Percentiles rank a stretch among this genome's conserved stretches.
Conservation (phyloP, 257 asterid species). For the Nemophila menziesii region DNA sequence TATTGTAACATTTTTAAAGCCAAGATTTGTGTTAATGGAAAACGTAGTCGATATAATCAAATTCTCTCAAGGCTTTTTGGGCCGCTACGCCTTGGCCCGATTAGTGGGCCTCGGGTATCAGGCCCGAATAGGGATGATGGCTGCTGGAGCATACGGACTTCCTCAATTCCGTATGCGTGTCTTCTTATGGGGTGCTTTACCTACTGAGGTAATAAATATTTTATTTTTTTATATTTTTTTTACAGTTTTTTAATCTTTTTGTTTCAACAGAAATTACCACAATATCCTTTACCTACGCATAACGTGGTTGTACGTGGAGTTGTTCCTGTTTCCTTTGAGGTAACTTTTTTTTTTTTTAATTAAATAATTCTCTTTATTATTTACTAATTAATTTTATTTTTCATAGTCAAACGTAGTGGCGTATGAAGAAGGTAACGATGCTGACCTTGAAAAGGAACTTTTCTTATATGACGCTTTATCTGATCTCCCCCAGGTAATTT, state of each 20-base stretch:
- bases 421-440: too few species aligned
- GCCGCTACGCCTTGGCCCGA: conserved; percentile 30
- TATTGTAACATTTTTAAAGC: conserved; percentile 25
- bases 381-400: neutral
- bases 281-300: conserved; percentile 36
- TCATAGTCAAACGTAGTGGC: too few species aligned
- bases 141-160: conserved; percentile 43
- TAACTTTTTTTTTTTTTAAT: neutral
- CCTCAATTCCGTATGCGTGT: conserved; percentile 47
- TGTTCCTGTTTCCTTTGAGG: conserved; percentile 32
- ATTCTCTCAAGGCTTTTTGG: conserved; percentile 19
- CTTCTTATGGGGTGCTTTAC: conserved; percentile 37
- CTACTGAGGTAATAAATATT: conserved; percentile 18
- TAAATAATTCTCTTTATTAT: neutral
- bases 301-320: conserved; percentile 32
- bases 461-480: too few species aligned
- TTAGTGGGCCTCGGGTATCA: conserved; percentile 34
- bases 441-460: too few species aligned
- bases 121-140: conserved; percentile 34
- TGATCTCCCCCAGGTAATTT: too few species aligned
- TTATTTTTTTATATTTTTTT: neutral
- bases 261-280: conserved; percentile 29
- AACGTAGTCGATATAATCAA: conserved; percentile 35
- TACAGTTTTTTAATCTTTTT: neutral
- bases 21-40: conserved; percentile 34